A percentile compares a stretch with the other conserved stretches of the same genome.
Evolutionary conservation across 2,329 filamentous ascomycete genomes (phyloP).

Genomic region (Fusarium mexicanum): DNA sequence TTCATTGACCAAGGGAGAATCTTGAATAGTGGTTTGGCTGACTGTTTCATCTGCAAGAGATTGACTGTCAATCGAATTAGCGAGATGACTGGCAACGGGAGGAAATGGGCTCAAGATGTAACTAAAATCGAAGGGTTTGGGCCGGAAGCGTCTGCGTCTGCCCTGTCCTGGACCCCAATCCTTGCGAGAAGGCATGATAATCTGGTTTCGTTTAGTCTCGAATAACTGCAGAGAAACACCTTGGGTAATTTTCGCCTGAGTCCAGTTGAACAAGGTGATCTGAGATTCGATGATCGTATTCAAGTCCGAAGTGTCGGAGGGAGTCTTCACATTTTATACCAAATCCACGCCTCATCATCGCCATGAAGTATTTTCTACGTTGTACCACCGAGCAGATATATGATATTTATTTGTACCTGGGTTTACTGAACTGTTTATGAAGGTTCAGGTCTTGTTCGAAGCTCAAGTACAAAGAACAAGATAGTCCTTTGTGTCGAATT

Average conservation of each 20-base stretch:
- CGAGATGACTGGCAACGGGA: neutral
- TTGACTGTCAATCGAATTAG: neutral
- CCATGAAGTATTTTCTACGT: neutral
- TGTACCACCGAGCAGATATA: neutral
- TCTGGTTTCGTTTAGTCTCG: too few species aligned
- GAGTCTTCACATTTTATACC: neutral
- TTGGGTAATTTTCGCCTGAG: too few species aligned
- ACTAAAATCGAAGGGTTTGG: neutral
- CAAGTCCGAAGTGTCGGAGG: accelerated
- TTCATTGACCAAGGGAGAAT: accelerated
- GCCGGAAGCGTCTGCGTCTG: neutral
- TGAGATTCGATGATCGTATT: neutral
- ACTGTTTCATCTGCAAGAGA: neutral
- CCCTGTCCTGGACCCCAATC: neutral
- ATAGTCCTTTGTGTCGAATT: neutral
- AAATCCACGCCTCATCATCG: too few species aligned
- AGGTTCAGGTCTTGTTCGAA: neutral
- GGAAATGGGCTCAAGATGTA: neutral
- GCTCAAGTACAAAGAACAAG: neutral
- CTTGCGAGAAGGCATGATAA: neutral
- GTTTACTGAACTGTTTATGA: neutral
- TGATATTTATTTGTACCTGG: accelerated
- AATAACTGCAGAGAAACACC: neutral
- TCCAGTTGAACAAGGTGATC: too few species aligned
- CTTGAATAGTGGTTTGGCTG: neutral